A percentile compares a stretch with the other conserved stretches of the same genome.
These are phyloP conservation scores for Cyberlindnera maclurae DNA, from an alignment of 805 yeast genomes.

Conservation along the genomic window DNA sequence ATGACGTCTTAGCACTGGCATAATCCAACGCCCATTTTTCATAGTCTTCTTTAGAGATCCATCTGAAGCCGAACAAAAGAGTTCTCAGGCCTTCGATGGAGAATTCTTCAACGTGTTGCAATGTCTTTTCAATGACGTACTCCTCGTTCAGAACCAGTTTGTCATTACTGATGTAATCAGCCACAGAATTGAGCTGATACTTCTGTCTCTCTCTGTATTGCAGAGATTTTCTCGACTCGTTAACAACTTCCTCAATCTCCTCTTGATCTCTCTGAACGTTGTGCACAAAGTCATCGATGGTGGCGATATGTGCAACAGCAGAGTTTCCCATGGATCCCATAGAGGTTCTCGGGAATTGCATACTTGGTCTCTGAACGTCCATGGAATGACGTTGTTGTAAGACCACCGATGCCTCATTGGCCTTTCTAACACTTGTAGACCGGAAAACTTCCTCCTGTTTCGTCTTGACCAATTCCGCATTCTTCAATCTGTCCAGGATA, in stretches of 20 bases:
- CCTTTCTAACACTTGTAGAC: slow-evolving; percentile 55
- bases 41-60: slow-evolving; percentile 56
- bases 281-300: slow-evolving; percentile 45
- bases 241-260: slow-evolving; percentile 47
- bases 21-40: slow-evolving; percentile 61
- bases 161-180: slow-evolving; percentile 43
- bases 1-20: slow-evolving; percentile 68
- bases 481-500: slow-evolving; percentile 64
- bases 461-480: slow-evolving; percentile 49
- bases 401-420: slow-evolving; percentile 69
- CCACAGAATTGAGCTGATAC: slow-evolving; percentile 29
- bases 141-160: slow-evolving; percentile 61
- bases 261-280: slow-evolving; percentile 37
- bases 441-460: slow-evolving; percentile 59
- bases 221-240: slow-evolving; percentile 48
- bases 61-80: slow-evolving; percentile 70
- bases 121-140: slow-evolving; percentile 71
- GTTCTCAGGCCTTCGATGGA: slow-evolving; percentile 95
- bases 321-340: slow-evolving; percentile 18
- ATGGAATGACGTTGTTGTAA: slow-evolving; percentile 48
- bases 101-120: slow-evolving; percentile 88
- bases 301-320: slow-evolving; percentile 22
- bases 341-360: slow-evolving; percentile 26
- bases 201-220: slow-evolving; percentile 52
- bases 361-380: slow-evolving; percentile 31